Evolutionary conservation across 345 rosid species (phyloP), one percentile per base, ranked within the genome.

Genomic region (Cardamine occulta): DNA sequence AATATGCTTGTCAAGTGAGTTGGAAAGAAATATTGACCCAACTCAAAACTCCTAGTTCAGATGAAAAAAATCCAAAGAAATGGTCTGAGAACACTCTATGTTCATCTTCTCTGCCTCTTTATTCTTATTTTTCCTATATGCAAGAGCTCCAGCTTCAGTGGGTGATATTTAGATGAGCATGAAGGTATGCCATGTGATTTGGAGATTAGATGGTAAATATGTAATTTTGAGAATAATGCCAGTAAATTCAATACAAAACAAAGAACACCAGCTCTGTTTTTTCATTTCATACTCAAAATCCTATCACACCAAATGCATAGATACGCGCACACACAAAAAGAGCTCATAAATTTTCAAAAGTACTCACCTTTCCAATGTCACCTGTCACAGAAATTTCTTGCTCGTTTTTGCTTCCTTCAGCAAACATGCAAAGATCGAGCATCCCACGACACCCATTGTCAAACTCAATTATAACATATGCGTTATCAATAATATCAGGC

Each of bases 361-460:
- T 1, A 26, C 61, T 54, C 5, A 88, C 97, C 97, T 95, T 92
- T 44, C 96, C 99, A 47, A 53, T 61, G 68, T 90, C 85, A 55
- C 97, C 93, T 47, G 87, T 93, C 29, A 89, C 96, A 64, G 87
- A 85, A 57, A 95, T 90, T 74, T 91, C 97, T 85, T 89, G 99
- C 87, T 91, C 97, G 62, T 95, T 91, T 86, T 84, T 91, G 78
- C 92, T 91, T 51, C 97, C 99, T 87, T 91, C 97, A 42, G 97
- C 99, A 80, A 90, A 95, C 99, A 95, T 95, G 79, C 97, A 89
- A 53, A 95, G 96, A 70, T 95, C 99, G 0, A 95, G 93, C 91
- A 90, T 87, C 68, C 97, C 93, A 59, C 99, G 82, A 13, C 96
- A 84, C 8, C 97, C 97, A 77, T 90, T 95, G 65, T 91, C 90